Conservation (phyloP, 768 basidiomycete species). For the Antrodiella citrinella region DNA sequence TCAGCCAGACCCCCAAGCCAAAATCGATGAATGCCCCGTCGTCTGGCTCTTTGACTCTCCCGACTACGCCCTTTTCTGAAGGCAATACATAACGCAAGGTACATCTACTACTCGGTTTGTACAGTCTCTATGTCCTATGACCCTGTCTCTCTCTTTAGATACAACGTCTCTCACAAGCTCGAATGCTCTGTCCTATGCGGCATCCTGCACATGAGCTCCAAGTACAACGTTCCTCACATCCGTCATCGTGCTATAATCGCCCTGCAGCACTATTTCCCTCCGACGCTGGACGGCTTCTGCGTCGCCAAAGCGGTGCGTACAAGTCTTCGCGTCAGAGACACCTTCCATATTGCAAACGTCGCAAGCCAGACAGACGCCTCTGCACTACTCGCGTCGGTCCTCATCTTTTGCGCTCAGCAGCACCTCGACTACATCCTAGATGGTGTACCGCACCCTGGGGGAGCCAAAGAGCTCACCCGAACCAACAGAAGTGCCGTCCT, state of each 20-base stretch:
- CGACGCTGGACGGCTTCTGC: conserved; percentile 2
- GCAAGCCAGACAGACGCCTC: conserved; percentile 7
- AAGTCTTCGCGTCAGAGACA: background rate
- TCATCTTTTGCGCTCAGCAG: conserved; percentile 6
- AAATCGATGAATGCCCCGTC: conserved; percentile 11
- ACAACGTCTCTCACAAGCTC: no score
- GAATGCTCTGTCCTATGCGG: background rate
- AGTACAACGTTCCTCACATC: conserved; percentile 7
- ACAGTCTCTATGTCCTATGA: no score
- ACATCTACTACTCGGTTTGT: background rate
- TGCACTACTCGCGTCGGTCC: conserved; percentile 7
- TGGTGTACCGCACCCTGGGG: background rate
- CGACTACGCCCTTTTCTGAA: no score
- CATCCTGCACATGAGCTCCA: conserved; percentile 8
- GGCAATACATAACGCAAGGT: background rate
- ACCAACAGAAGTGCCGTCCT: conserved; percentile 9
- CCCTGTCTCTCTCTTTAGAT: no score
- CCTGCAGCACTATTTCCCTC: conserved; percentile 6
- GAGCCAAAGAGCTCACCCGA: background rate
- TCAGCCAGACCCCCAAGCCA: background rate
- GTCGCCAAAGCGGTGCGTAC: background rate
- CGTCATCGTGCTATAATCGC: conserved; percentile 7
- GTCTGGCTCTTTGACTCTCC: conserved; percentile 12
- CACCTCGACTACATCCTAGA: conserved; percentile 3
- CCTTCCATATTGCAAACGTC: conserved; percentile 7